phyloP scores from a whole-genome alignment of 176 grass and related monocot genomes.

The Zoysia pacifica region DNA sequence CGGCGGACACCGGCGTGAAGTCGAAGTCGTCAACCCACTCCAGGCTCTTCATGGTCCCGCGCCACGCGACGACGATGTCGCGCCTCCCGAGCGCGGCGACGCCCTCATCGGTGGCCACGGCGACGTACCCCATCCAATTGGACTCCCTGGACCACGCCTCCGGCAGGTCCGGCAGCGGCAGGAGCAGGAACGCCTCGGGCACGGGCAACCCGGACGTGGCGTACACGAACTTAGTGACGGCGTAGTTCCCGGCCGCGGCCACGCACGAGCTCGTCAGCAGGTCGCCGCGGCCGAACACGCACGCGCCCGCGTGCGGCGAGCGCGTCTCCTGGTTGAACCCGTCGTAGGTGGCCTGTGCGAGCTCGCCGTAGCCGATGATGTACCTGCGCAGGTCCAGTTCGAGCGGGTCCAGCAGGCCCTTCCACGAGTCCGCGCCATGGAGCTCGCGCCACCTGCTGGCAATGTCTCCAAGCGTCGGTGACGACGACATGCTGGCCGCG shows the following conservation, averaged over 20 bases:
- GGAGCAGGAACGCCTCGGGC: constrained; percentile 68
- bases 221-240: constrained; percentile 74
- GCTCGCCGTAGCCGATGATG: constrained; percentile 75
- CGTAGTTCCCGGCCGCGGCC: constrained; percentile 39
- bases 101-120: constrained; percentile 79
- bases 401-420: constrained; percentile 65
- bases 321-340: constrained; percentile 64
- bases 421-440: constrained; percentile 61
- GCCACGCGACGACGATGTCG: constrained; percentile 84
- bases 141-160: constrained; percentile 60
- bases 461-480: constrained; percentile 48
- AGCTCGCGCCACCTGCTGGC: constrained; percentile 78
- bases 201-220: constrained; percentile 58
- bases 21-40: constrained; percentile 85
- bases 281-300: constrained; percentile 42
- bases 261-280: constrained; percentile 36
- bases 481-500: constrained; percentile 1
- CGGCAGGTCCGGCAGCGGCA: constrained; percentile 31
- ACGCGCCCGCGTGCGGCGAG: constrained; percentile 72
- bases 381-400: constrained; percentile 71
- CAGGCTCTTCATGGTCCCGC: constrained; percentile 59
- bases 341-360: constrained; percentile 69
- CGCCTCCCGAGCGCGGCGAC: constrained; percentile 64
- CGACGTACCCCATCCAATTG: constrained; percentile 93
- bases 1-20: constrained; percentile 57